A percentile compares a stretch with the other conserved stretches of the same genome.
phyloP scores from a whole-genome alignment of 108 stramenopile genomes.

The Pseudonitzschia delicatissima region DNA sequence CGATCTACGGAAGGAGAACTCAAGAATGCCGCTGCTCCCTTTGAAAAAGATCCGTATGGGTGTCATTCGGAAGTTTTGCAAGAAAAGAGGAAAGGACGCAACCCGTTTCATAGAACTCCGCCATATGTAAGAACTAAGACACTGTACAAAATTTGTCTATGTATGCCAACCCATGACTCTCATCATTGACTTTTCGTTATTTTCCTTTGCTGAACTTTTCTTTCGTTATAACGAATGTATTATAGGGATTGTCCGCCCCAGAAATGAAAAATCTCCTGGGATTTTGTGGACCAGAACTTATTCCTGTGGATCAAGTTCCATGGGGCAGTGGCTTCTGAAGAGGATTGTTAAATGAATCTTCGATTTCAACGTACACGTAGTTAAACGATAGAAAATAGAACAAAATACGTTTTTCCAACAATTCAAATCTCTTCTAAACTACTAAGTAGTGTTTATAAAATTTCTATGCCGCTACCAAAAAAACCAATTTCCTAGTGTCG shows the following conservation, averaged over 20 bases:
- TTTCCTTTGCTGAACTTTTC: no score
- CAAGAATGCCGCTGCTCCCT: conserved; percentile 76
- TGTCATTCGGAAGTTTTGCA: conserved; percentile 74
- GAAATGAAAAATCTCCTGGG: conserved; percentile 80
- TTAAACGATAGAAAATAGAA: no score
- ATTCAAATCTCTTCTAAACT: no score
- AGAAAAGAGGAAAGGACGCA: conserved; percentile 81
- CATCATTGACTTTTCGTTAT: neutral
- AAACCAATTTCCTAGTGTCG: no score
- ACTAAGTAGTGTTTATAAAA: no score
- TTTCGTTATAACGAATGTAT: no score
- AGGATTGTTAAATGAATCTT: no score
- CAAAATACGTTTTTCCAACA: no score
- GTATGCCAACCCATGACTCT: neutral
- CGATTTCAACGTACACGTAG: no score
- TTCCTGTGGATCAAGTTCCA: conserved; percentile 55
- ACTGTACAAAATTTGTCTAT: no score
- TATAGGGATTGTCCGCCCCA: conserved; percentile 69
- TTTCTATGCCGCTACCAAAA: no score
- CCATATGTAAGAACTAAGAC: conserved; percentile 64
- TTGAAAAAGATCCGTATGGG: conserved; percentile 92
- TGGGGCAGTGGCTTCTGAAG: conserved; percentile 33
- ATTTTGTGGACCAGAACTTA: conserved; percentile 84
- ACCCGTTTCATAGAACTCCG: conserved; percentile 86
- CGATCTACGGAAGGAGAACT: conserved; percentile 63